Conservation (phyloP, 2,329 filamentous ascomycete genomes). For the Immersiporthe knoxdaviesiana region DNA sequence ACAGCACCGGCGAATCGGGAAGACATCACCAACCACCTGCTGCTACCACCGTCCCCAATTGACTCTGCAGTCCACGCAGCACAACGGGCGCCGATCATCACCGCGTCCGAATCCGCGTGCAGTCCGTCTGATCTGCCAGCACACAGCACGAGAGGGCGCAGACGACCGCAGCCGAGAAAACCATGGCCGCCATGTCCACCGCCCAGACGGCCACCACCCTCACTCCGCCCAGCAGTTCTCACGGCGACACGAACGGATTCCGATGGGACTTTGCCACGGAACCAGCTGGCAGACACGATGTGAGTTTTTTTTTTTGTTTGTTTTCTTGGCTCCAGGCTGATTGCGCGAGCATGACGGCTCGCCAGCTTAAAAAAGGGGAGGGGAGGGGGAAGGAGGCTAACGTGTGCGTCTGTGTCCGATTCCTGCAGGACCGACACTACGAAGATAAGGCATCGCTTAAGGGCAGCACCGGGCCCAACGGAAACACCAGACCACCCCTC, state of each 20-base stretch:
- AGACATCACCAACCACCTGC: background rate
- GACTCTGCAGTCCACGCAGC: slow-evolving; percentile 25
- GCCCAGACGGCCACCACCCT: slow-evolving; percentile 52
- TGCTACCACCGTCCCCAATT: slow-evolving; percentile 17
- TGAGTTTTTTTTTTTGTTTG: slow-evolving; percentile 39
- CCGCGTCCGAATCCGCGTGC: background rate
- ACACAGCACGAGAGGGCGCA: slow-evolving; percentile 11
- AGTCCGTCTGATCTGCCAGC: background rate
- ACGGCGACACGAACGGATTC: slow-evolving; percentile 50
- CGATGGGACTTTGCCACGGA: slow-evolving; percentile 47
- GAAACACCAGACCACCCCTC: slow-evolving; percentile 28
- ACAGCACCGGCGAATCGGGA: background rate
- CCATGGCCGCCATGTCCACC: slow-evolving; percentile 59
- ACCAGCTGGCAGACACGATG: slow-evolving; percentile 40
- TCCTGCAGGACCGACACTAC: slow-evolving; percentile 28
- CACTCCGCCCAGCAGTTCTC: slow-evolving; percentile 53
- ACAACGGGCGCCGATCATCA: slow-evolving; percentile 9
- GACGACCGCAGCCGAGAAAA: slow-evolving; percentile 28
- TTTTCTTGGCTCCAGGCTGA: background rate
- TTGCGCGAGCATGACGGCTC: slow-evolving; percentile 1
- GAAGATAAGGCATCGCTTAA: slow-evolving; percentile 25
- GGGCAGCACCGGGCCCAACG: slow-evolving; percentile 25
- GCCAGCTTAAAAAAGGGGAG: background rate
- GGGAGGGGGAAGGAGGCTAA: slow-evolving; percentile 13
- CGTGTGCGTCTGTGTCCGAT: slow-evolving; percentile 5